phyloP scores from a whole-genome alignment of 2,329 filamentous ascomycete species.

The Onygena corvina region DNA sequence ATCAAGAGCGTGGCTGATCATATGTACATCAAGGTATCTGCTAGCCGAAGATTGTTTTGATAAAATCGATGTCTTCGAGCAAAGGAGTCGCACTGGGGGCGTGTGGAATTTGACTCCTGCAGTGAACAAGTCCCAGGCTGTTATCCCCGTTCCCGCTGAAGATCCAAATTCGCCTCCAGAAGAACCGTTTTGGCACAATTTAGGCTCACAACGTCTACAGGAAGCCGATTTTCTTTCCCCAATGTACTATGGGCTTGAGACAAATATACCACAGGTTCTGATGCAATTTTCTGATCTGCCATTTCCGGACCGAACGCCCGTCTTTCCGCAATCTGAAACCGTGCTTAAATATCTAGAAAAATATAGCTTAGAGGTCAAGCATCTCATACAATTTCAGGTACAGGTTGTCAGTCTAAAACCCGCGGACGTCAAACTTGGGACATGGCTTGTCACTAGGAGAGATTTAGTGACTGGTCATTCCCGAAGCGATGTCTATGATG shows the following conservation, averaged over 20 bases:
- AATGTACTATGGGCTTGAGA: slow-evolving; percentile 69
- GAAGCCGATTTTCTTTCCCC: slow-evolving; percentile 63
- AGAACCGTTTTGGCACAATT: slow-evolving; percentile 44
- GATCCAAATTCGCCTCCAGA: slow-evolving; percentile 50
- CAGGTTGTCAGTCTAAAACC: slow-evolving; percentile 52
- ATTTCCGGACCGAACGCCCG: slow-evolving; percentile 51
- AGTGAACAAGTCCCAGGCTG: slow-evolving; percentile 32
- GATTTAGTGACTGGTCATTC: slow-evolving; percentile 37
- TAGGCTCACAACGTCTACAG: slow-evolving; percentile 16
- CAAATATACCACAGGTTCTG: slow-evolving; percentile 69
- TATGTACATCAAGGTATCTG: slow-evolving; percentile 45
- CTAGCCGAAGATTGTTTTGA: slow-evolving; percentile 58
- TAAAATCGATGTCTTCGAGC: slow-evolving; percentile 67
- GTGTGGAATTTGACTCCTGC: slow-evolving; percentile 68
- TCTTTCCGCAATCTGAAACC: slow-evolving; percentile 61
- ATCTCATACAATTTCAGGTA: slow-evolving; percentile 57
- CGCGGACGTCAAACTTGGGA: slow-evolving; percentile 23
- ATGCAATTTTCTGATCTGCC: slow-evolving; percentile 67
- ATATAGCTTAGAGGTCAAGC: slow-evolving; percentile 57
- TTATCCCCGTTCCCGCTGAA: slow-evolving; percentile 53
- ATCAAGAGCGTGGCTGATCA: not conserved
- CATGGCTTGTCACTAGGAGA: slow-evolving; percentile 51
- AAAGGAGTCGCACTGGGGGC: slow-evolving; percentile 63
- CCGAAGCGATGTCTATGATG: slow-evolving; percentile 50
- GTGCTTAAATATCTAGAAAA: slow-evolving; percentile 62